phyloP scores from a whole-genome alignment of 495 filamentous ascomycete species.

The Daldinia grandis region DNA sequence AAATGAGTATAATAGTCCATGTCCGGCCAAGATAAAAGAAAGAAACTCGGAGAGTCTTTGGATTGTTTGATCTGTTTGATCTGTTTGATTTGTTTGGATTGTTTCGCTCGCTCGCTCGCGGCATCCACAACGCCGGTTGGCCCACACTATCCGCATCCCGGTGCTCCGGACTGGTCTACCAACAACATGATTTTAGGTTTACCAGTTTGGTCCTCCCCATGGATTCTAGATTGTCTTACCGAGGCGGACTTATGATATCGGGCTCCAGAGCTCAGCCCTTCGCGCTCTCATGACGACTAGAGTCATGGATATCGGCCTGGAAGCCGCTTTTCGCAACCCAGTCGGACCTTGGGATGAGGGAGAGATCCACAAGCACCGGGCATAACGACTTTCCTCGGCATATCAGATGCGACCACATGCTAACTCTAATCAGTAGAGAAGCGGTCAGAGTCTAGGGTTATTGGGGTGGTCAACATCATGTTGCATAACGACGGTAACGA shows the following conservation, averaged over 20 bases:
- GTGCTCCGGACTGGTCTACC: conserved; percentile 10
- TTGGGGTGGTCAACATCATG: neutral
- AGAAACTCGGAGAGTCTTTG: too few relatives aligned
- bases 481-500: neutral
- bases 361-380: conserved; percentile 16
- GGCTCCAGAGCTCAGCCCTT: neutral
- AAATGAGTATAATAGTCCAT: conserved; percentile 19
- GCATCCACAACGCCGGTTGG: neutral
- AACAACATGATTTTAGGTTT: conserved; percentile 21
- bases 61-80: too few relatives aligned
- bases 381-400: conserved; percentile 23
- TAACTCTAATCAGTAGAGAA: neutral
- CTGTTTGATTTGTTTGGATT: too few relatives aligned
- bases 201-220: neutral
- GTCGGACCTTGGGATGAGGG: conserved; percentile 3
- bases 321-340: conserved; percentile 33
- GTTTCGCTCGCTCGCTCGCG: neutral
- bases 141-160: conserved; percentile 2
- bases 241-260: neutral
- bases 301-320: conserved; percentile 10
- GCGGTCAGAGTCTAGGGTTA: neutral
- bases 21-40: neutral
- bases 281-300: neutral
- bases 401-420: conserved; percentile 20
- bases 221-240: conserved; percentile 17